Evolutionary conservation across 23 red algal species (phyloP), one percentile per base, ranked within the genome.

Genomic region (Gracilaria vermiculophylla): DNA sequence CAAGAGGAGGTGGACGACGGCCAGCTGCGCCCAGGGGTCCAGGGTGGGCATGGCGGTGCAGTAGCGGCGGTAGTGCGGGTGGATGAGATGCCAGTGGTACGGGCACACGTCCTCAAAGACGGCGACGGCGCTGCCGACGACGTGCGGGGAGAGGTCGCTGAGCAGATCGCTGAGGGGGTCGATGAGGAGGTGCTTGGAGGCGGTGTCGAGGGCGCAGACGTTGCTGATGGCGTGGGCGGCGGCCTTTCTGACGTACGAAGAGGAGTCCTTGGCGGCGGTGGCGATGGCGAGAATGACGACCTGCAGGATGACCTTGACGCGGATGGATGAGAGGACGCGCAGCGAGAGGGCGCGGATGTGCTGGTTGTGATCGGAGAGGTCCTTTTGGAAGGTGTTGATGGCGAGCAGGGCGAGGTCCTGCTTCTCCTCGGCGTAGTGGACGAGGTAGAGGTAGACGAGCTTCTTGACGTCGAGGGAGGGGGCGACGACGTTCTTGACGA

Each of bases 361-460:
- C 53, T 92, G 92, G 47, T 94, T 93, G n/a, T 57, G 85, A 62
- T 98, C 88, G 24, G 79, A 77, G 24, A 95, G 62, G 70, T 98
- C 96, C 73, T 95, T 95, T 82, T 93, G 92, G 53, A 98, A 93
- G 5, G 96, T 83, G 75, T 98, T 98, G n/a, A 98, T 91, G 69
- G 86, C 76, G 17, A 98, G 79, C n/a, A 98, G 23, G 0, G 92
- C 92, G 1, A 98, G 75, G 24, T 98, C 92, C 40, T 94, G 96
- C 73, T 98, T 81, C 41, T 76, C 54, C 57, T 92, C 87, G 42
- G 96, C 96, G 66, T 98, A 95, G 44, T 98, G 96, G 19, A 94
- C 92, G 21, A 98, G 88, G 57, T 95, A 98, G 0, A 98, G 31
- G 77, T 95, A 98, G n/a, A 98, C 96, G 12, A 98, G 88, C 65